Evolutionary conservation across 306 rosid species (phyloP).

Genomic region (Fragaria nilgerrensis): DNA sequence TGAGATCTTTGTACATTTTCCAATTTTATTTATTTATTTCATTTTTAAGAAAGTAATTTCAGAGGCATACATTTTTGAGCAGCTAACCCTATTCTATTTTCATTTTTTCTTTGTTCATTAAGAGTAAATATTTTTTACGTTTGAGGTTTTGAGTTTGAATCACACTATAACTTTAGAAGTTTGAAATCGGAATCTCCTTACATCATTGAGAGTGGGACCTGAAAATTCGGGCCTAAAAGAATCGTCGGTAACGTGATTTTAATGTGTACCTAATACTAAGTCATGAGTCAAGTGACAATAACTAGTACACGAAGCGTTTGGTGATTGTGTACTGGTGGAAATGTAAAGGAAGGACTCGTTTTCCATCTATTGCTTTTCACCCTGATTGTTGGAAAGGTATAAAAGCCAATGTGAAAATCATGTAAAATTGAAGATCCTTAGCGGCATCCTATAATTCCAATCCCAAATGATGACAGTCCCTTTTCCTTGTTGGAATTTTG

Average conservation of each 20-base stretch:
- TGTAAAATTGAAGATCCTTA: neutral
- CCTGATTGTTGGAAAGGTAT: neutral
- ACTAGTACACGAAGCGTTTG: neutral
- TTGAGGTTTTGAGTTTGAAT: neutral
- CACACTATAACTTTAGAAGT: neutral
- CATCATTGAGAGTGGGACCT: neutral
- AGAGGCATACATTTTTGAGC: constrained; percentile 17
- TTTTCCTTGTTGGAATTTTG: neutral
- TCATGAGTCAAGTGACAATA: neutral
- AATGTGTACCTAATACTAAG: neutral
- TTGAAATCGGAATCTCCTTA: neutral
- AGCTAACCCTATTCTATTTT: neutral
- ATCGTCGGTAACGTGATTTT: neutral
- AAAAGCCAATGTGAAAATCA: constrained; percentile 3
- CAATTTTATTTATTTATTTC: constrained; percentile 38
- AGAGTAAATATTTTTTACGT: too few species aligned
- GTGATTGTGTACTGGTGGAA: neutral
- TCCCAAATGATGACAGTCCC: neutral
- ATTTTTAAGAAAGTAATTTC: constrained; percentile 34
- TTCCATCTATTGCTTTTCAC: neutral
- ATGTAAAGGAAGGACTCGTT: neutral
- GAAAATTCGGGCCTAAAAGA: neutral
- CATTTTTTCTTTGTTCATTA: neutral
- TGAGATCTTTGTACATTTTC: constrained; percentile 53
- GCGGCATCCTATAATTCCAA: neutral